Base-by-base conservation (phyloP, 352 stramenopile species). In the Phytopythium litorale region DNA sequence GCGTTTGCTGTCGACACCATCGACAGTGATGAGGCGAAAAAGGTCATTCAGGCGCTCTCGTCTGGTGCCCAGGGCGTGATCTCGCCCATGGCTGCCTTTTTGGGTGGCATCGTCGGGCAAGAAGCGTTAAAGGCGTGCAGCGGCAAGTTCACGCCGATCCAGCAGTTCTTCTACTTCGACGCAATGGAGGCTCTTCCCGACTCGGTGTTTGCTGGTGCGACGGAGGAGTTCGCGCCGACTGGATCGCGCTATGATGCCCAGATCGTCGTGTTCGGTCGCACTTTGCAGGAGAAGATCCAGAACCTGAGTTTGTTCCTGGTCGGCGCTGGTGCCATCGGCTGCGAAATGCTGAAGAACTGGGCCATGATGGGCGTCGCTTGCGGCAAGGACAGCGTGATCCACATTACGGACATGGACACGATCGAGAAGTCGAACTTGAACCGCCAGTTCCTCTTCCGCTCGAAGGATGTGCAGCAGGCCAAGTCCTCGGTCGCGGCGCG, bases 341-440 rank as follows among this genome's bases (percentile, higher is more conserved):
- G 98, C 71, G 98, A 99, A 79, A 99, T 99, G 95, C 85, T 99
- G 8, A 99, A 99, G 82, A 99, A 99, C 73, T 99, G 97, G 96
- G 97, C 97, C 1, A 91, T 99, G 70, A 99, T 99, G 97, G 98
- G 97, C 35, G 88, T 99, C 7, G 90, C 88, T 9, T 97, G 82
- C 62, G 83, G 78, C 28, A 83, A 89, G 32, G 66, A 84, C 35
- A 93, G 92, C 12, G 78, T 76, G 11, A 94, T 99, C 52, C 81
- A 98, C 61, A 90, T 99, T 23, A 99, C 97, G 1, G 97, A 99
- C 70, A 99, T 99, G 97, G 98, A 99, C 73, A 93, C 89, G 40
- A 99, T 99, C 66, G 98, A 99, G 80, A 99, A 98, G 68, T 98
- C 86, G 6, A 99, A 99, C 71, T 67, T 99, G 55, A 98, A 95